phyloP scores from a whole-genome alignment of 352 stramenopile species.

The Chrysophaeum taylorii region DNA sequence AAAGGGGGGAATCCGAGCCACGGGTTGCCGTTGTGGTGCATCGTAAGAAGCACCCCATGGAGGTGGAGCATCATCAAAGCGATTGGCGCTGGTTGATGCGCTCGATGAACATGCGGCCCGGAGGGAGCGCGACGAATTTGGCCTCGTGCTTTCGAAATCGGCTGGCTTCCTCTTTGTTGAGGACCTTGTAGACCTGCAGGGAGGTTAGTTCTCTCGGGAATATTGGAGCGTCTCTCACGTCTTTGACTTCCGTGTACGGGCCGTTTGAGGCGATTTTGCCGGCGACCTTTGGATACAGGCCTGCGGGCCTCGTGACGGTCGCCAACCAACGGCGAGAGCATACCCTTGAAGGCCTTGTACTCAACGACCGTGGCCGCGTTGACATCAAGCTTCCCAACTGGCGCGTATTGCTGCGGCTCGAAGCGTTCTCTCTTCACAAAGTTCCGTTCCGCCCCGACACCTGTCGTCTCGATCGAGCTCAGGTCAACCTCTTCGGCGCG shows the following conservation, averaged over 20 bases:
- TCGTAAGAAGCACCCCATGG: too few species aligned
- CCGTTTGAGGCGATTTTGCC: conserved; percentile 68
- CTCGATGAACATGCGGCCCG: conserved; percentile 15
- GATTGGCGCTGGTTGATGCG: conserved; percentile 17
- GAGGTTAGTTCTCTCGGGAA: too few species aligned
- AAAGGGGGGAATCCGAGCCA: too few species aligned
- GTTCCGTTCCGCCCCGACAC: not conserved
- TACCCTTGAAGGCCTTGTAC: conserved; percentile 62
- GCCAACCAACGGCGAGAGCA: conserved; percentile 51
- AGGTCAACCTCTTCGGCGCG: too few species aligned
- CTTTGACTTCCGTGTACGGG: too few species aligned
- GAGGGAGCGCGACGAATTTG: conserved; percentile 10
- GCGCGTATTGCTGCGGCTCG: not conserved
- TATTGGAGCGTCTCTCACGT: too few species aligned
- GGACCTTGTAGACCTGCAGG: conserved; percentile 20
- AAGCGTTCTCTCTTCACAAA: not conserved
- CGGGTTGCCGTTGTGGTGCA: too few species aligned
- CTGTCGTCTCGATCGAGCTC: not conserved
- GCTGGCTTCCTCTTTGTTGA: conserved; percentile 1
- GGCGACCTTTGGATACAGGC: conserved; percentile 21
- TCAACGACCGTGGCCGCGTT: conserved; percentile 71
- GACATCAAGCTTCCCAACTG: conserved; percentile 40
- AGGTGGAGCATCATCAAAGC: too few species aligned
- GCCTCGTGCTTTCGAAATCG: conserved; percentile 15
- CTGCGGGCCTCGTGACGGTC: not conserved